Conservation (phyloP, 2,329 filamentous ascomycete species). For the Stromatinia cepivora region DNA sequence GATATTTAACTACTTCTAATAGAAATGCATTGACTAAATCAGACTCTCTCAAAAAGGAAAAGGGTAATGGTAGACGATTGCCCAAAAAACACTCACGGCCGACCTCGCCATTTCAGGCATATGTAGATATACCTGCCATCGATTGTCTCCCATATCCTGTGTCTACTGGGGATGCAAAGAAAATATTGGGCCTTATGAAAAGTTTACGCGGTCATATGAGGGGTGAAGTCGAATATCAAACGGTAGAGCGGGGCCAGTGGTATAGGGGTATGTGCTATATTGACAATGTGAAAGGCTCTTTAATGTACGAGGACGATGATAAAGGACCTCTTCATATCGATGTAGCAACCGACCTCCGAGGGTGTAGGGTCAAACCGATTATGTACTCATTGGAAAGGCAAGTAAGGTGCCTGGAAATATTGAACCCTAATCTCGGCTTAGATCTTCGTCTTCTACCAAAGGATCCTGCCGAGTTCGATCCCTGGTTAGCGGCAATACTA, state of each 20-base stretch:
- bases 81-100: constrained; percentile 58
- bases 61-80: constrained; percentile 46
- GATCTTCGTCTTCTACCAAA: constrained; percentile 67
- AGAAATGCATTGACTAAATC: constrained; percentile 40
- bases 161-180: constrained; percentile 67
- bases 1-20: constrained; percentile 39
- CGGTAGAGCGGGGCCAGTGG: constrained; percentile 63
- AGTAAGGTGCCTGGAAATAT: constrained; percentile 55
- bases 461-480: constrained; percentile 66
- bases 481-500: constrained; percentile 77
- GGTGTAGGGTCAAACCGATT: constrained; percentile 67
- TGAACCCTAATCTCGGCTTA: constrained; percentile 54
- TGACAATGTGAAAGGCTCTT: constrained; percentile 70
- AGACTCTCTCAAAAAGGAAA: constrained; percentile 45
- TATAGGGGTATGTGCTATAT: constrained; percentile 72
- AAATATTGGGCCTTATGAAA: constrained; percentile 74
- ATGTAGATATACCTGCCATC: constrained; percentile 56
- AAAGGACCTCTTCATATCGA: constrained; percentile 63
- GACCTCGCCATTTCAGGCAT: constrained; percentile 50
- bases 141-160: constrained; percentile 61
- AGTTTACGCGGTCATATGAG: constrained; percentile 76
- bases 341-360: constrained; percentile 71
- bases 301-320: constrained; percentile 73
- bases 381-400: constrained; percentile 47
- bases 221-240: constrained; percentile 72